Base-by-base conservation (phyloP, 2,329 filamentous ascomycete genomes). In the Claviceps maximensis region DNA sequence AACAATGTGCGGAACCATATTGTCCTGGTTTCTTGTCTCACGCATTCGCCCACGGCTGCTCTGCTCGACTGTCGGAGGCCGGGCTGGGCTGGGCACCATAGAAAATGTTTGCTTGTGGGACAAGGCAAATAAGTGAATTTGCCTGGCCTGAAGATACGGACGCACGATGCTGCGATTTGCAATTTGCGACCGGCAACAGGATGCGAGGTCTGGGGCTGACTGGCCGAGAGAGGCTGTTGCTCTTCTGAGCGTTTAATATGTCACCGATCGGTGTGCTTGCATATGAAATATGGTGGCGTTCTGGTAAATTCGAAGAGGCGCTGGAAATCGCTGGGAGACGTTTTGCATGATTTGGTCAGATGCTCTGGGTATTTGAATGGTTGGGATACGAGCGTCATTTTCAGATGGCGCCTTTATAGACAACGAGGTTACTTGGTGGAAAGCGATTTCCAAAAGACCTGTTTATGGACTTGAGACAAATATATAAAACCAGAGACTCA, bases 361-460 rank as follows among this genome's bases (percentile, higher is more conserved):
- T 46, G 33, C 29, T 31, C 23, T 25, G 38, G 25, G 31, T 23
- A 31, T 25, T 47, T 42, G 44, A 21, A 33, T 47, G 23, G 23
- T 29, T 44, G 25, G 29, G 36, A 13, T 13, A 38, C 25, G 38
- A 47, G 31, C 47, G 44, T 40, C 50, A 38, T 54, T 53, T 38
- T 33, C 31, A 36, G 50, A 44, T 29, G 53, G 25, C 27, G 42
- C 36, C 25, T 47, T 15, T n/a, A 19, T 21, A 44, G 44, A 21
- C 45, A 53, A 55, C 27, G 36, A 47, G 42, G 51, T 27, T 49
- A 47, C 47, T 49, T 19, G 27, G 21, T 45, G 49, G 38, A 42
- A 46, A 46, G 47, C 48, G 47, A 49, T 47, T 48, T 57, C 23
- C 10, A 48, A 47, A 53, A 51, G 55, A 42, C 25, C 13, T 52